Evolutionary conservation across 2,329 filamentous ascomycete genomes (phyloP).

Genomic region (Camptophora hylomeconis): DNA sequence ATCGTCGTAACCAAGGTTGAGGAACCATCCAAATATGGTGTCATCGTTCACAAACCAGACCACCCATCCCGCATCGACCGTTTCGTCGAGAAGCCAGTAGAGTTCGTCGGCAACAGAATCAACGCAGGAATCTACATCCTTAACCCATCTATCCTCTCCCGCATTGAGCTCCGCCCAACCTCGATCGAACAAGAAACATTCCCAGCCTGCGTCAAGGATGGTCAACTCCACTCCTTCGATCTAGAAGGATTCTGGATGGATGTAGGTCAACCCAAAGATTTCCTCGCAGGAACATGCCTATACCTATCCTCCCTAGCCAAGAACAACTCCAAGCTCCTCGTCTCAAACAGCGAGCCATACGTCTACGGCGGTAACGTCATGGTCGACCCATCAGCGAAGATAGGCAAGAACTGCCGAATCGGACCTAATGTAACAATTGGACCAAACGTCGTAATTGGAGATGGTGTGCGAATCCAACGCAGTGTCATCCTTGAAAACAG

Average conservation of each 20-base stretch:
- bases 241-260: constrained; percentile 99
- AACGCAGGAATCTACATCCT: constrained; percentile 98
- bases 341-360: constrained; percentile 58
- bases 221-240: constrained; percentile 88
- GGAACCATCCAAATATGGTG: constrained; percentile 97
- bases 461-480: constrained; percentile 86
- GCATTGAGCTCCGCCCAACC: constrained; percentile 91
- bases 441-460: constrained; percentile 79
- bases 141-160: constrained; percentile 77
- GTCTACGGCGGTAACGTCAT: constrained; percentile 91
- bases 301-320: constrained; percentile 89
- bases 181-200: constrained; percentile 99
- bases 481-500: constrained; percentile 78
- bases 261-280: constrained; percentile 96
- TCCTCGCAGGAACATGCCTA: constrained; percentile 87
- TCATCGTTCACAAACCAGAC: constrained; percentile 91
- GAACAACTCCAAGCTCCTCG: constrained; percentile 74
- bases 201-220: constrained; percentile 81
- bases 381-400: constrained; percentile 86
- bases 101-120: constrained; percentile 97
- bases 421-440: constrained; percentile 95
- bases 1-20: constrained; percentile 98
- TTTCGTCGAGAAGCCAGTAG: constrained; percentile 98
- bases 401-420: constrained; percentile 96
- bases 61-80: constrained; percentile 88